These are phyloP conservation scores for Colletotrichum sp. DNA, from an alignment of 2,329 filamentous ascomycete species.

Conservation along the genomic window DNA sequence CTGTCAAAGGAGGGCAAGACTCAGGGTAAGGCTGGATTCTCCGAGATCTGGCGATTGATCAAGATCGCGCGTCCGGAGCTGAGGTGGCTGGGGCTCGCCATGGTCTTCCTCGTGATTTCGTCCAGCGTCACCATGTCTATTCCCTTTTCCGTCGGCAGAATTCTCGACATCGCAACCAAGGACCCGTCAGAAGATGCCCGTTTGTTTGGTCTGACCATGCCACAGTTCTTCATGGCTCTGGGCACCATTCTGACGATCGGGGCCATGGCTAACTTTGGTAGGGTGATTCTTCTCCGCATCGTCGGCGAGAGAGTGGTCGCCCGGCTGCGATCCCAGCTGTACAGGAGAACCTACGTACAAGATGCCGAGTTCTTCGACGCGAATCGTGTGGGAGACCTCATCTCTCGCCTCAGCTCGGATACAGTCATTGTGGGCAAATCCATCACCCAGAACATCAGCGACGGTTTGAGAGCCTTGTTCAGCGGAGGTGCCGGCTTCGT, in stretches of 20 bases:
- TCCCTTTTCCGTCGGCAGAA: slow-evolving; percentile 94
- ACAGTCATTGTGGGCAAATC: slow-evolving; percentile 98
- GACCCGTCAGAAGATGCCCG: slow-evolving; percentile 67
- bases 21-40: slow-evolving; percentile 62
- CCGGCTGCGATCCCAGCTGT: slow-evolving; percentile 85
- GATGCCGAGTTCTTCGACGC: slow-evolving; percentile 99
- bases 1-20: slow-evolving; percentile 81
- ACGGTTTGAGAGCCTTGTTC: slow-evolving; percentile 89
- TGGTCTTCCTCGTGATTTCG: slow-evolving; percentile 85
- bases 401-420: slow-evolving; percentile 93
- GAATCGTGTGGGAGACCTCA: slow-evolving; percentile 94
- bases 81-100: slow-evolving; percentile 77
- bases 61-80: slow-evolving; percentile 89
- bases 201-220: slow-evolving; percentile 83
- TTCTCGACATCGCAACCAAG: slow-evolving; percentile 89
- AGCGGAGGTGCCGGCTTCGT: slow-evolving; percentile 88
- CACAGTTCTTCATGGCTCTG: slow-evolving; percentile 87
- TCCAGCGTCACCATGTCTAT: slow-evolving; percentile 95
- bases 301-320: slow-evolving; percentile 95
- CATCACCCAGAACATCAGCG: slow-evolving; percentile 96
- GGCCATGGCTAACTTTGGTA: slow-evolving; percentile 89
- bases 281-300: slow-evolving; percentile 90
- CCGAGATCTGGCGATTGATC: slow-evolving; percentile 85
- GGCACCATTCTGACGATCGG: slow-evolving; percentile 80
- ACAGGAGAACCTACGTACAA: slow-evolving; percentile 91